phyloP scores from a whole-genome alignment of 441 rosid species.

The Melastoma candidum region DNA sequence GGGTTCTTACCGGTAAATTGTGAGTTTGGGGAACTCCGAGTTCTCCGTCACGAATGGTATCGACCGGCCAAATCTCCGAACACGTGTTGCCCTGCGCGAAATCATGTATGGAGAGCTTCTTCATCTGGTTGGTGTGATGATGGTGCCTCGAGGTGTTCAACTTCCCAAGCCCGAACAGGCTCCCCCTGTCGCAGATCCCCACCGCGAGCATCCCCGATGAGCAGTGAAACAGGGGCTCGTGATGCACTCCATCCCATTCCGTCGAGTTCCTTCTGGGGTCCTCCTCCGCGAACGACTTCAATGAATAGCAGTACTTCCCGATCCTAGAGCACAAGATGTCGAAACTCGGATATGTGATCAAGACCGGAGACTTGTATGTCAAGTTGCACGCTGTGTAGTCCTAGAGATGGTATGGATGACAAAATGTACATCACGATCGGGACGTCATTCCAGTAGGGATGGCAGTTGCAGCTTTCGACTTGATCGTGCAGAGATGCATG shows the following conservation, averaged over 20 bases:
- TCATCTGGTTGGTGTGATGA: constrained; percentile 80
- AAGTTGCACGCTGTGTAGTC: constrained; percentile 61
- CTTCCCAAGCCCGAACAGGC: constrained; percentile 81
- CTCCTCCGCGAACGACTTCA: constrained; percentile 45
- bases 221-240: constrained; percentile 73
- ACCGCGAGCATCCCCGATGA: constrained; percentile 80
- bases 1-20: constrained; percentile 39
- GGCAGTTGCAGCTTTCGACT: constrained; percentile 51
- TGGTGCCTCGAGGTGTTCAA: constrained; percentile 59
- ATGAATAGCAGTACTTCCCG: constrained; percentile 76
- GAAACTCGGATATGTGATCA: constrained; percentile 70
- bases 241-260: constrained; percentile 57
- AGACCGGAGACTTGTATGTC: constrained; percentile 40
- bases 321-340: constrained; percentile 63
- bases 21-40: constrained; percentile 56
- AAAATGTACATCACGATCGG: constrained; percentile 68
- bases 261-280: constrained; percentile 30
- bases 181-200: constrained; percentile 67
- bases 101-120: constrained; percentile 69
- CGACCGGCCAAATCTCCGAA: constrained; percentile 47
- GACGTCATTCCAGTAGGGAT: constrained; percentile 62
- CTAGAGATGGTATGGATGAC: constrained; percentile 69
- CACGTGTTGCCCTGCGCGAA: constrained; percentile 63
- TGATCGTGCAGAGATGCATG: constrained; percentile 58
- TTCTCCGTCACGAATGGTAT: constrained; percentile 62